These are phyloP conservation scores for Apophysomyces elegans DNA, from an alignment of 371 early-diverging fungal genomes.

Conservation along the genomic window DNA sequence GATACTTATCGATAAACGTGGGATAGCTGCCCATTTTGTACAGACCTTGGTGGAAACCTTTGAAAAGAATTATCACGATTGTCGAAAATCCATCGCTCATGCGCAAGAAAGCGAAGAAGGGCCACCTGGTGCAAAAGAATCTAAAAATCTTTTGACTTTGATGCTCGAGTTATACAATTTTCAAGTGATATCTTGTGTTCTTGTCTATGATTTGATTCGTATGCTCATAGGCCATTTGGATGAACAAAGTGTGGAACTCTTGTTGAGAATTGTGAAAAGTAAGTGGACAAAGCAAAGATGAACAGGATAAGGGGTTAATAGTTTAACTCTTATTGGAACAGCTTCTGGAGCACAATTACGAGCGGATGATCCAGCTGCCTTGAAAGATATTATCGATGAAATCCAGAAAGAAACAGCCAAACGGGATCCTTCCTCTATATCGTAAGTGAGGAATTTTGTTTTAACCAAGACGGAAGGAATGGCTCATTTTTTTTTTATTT, in stretches of 20 bases:
- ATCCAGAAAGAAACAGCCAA: constrained; percentile 67
- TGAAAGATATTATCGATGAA: constrained; percentile 84
- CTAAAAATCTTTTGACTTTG: constrained; percentile 81
- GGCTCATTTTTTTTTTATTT: neutral
- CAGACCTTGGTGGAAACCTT: constrained; percentile 84
- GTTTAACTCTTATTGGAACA: constrained; percentile 12
- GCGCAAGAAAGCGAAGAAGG: constrained; percentile 50
- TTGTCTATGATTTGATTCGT: constrained; percentile 87
- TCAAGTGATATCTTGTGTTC: constrained; percentile 80
- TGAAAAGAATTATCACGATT: constrained; percentile 57
- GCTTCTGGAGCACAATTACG: constrained; percentile 89
- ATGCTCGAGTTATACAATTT: constrained; percentile 91
- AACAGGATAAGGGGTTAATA: neutral
- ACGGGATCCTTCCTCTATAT: constrained; percentile 44
- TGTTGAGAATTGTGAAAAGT: constrained; percentile 83
- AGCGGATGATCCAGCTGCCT: constrained; percentile 87
- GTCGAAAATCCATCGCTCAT: constrained; percentile 32
- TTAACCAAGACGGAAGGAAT: constrained; percentile 18
- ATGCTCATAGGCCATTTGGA: constrained; percentile 68
- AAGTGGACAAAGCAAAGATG: constrained; percentile 25
- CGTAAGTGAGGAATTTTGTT: constrained; percentile 37
- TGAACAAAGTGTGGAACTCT: constrained; percentile 87
- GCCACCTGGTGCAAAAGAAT: constrained; percentile 62
- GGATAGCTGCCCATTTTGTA: constrained; percentile 80
- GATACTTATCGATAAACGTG: neutral